Evolutionary conservation across 257 asterid genomes (phyloP).

Genomic region (Capsicum baccatum): DNA sequence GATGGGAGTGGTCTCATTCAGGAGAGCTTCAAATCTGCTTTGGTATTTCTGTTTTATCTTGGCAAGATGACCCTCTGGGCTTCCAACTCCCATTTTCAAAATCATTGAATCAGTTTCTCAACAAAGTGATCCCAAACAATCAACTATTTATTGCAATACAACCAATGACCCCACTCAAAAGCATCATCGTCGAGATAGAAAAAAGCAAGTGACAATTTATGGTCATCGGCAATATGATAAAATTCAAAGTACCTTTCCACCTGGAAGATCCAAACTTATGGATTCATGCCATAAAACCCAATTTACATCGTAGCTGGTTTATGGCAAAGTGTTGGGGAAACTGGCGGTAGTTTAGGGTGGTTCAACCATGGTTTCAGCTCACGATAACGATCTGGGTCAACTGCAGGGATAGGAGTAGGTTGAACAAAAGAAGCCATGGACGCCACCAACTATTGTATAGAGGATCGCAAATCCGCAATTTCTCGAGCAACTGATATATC

Average conservation of each 20-base stretch:
- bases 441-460: background rate
- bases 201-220: too few species aligned
- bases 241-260: too few species aligned
- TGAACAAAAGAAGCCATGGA: too few species aligned
- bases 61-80: background rate
- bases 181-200: background rate
- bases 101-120: background rate
- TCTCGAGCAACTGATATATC: background rate
- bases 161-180: background rate
- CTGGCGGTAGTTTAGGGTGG: background rate
- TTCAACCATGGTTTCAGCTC: background rate
- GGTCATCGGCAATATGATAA: background rate
- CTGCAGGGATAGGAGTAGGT: background rate
- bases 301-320: background rate
- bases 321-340: too few species aligned
- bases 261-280: background rate
- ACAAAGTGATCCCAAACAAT: background rate
- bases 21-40: background rate
- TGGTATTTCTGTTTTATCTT: background rate
- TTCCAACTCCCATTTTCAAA: background rate
- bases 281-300: background rate
- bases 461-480: background rate
- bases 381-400: background rate
- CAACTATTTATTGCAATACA: too few species aligned
- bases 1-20: background rate